phyloP scores from a whole-genome alignment of 768 basidiomycete genomes.

The Lactifluus volemus region DNA sequence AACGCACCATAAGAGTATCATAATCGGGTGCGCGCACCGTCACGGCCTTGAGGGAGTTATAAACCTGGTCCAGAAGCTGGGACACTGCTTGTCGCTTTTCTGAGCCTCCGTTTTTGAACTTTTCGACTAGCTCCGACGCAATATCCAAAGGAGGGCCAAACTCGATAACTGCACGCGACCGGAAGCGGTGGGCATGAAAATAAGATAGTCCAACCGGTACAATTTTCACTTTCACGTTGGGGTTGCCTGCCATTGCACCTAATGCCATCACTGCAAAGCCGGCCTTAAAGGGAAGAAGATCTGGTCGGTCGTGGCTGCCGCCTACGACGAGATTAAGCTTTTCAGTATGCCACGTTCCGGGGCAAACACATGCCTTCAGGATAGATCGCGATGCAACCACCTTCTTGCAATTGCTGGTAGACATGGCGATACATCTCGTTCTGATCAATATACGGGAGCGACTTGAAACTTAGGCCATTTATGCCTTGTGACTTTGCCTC shows the following conservation, averaged over 20 bases:
- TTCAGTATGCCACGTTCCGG: conserved; percentile 9
- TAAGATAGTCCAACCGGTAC: conserved; percentile 48
- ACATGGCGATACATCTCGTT: conserved; percentile 92
- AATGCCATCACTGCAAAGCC: conserved; percentile 98
- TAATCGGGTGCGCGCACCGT: conserved; percentile 95
- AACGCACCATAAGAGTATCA: conserved; percentile 88
- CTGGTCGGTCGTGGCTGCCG: conserved; percentile 95
- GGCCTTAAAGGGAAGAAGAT: conserved; percentile 92
- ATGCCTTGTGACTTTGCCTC: conserved; percentile 51
- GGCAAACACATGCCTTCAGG: conserved; percentile 67
- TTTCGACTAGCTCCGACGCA: conserved; percentile 71
- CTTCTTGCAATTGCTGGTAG: conserved; percentile 75
- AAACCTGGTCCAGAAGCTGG: conserved; percentile 82
- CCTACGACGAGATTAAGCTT: conserved; percentile 38
- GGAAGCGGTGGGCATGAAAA: conserved; percentile 55
- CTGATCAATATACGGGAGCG: conserved; percentile 85
- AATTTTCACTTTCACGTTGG: conserved; percentile 81
- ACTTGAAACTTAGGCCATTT: conserved; percentile 70
- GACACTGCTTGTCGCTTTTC: conserved; percentile 87
- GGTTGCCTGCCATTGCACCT: conserved; percentile 91
- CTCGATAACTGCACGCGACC: conserved; percentile 94
- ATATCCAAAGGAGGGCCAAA: conserved; percentile 89
- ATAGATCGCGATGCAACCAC: conserved; percentile 93
- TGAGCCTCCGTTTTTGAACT: conserved; percentile 83
- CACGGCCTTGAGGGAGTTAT: conserved; percentile 90